Evolutionary conservation across 495 filamentous ascomycete genomes (phyloP).

Genomic region (Amphirosellinia nigrospora): DNA sequence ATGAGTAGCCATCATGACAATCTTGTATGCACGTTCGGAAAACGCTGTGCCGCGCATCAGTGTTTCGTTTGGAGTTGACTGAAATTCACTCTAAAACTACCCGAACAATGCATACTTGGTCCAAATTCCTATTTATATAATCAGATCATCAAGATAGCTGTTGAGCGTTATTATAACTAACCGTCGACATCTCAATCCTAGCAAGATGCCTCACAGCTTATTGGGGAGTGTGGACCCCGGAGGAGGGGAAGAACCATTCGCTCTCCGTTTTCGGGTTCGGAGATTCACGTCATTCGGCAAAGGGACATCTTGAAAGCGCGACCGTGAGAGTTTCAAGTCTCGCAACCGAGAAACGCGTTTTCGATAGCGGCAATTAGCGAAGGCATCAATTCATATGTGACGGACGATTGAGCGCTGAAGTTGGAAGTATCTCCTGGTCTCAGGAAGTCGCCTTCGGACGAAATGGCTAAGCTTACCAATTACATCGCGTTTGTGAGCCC

Average conservation of each 20-base stretch:
- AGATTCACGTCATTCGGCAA: constrained; percentile 3
- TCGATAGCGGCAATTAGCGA: not conserved
- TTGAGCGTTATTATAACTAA: no score
- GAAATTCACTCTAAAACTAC: no score
- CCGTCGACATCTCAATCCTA: not conserved
- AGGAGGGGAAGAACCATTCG: not conserved
- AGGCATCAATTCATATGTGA: not conserved
- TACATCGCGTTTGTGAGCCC: constrained; percentile 44
- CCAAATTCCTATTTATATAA: no score
- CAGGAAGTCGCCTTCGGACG: not conserved
- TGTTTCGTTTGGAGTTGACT: no score
- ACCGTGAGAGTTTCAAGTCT: not conserved
- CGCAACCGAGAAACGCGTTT: not conserved
- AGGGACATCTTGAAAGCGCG: not conserved
- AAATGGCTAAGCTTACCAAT: constrained; percentile 36
- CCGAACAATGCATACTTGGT: no score
- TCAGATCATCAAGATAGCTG: no score
- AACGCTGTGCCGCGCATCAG: no score
- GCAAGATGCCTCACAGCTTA: not conserved
- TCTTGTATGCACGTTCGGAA: no score
- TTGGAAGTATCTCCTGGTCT: not conserved
- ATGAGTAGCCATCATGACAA: no score
- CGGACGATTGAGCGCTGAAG: not conserved
- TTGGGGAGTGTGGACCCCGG: constrained; percentile 7
- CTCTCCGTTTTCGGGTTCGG: constrained; percentile 7